Evolutionary conservation across 306 rosid species (phyloP).

Genomic region (Oxytropis ochrocephala): DNA sequence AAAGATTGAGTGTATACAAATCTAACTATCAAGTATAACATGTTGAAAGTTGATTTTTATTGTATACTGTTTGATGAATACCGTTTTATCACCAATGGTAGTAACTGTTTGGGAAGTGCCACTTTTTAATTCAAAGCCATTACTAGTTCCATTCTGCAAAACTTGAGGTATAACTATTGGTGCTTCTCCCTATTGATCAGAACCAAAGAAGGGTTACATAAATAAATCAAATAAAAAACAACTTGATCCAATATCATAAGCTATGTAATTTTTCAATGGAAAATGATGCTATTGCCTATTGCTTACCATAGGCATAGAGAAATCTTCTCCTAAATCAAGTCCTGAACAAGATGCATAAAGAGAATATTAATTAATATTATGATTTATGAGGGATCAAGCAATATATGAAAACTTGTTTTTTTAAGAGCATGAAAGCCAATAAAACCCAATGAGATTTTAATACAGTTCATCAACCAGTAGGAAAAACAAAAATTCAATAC

Average conservation of each 20-base stretch:
- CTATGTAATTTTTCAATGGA: constrained; percentile 2
- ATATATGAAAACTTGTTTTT: no score
- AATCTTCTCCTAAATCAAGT: constrained; percentile 29
- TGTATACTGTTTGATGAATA: no score
- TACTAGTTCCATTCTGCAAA: constrained; percentile 36
- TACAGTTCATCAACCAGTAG: not conserved
- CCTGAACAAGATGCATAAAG: constrained; percentile 16
- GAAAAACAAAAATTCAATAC: not conserved
- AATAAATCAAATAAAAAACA: constrained; percentile 22
- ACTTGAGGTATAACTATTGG: constrained; percentile 53
- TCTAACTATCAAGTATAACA: constrained; percentile 27
- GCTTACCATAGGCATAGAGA: constrained; percentile 84
- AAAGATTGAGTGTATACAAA: constrained; percentile 14
- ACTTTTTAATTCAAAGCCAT: constrained; percentile 47
- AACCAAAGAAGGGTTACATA: constrained; percentile 23
- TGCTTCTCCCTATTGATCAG: constrained; percentile 73
- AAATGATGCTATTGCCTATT: not conserved
- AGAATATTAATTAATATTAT: constrained; percentile 33
- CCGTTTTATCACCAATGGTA: constrained; percentile 56
- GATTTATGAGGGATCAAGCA: constrained; percentile 25
- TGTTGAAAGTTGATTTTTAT: not conserved
- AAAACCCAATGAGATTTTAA: constrained; percentile 14
- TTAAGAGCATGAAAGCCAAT: not conserved
- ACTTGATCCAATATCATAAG: constrained; percentile 21
- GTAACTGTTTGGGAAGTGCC: constrained; percentile 37